Percentiles rank a stretch among this genome's conserved stretches.
Conservation (phyloP, 306 rosid genomes). For the Trichosanthes truncata region DNA sequence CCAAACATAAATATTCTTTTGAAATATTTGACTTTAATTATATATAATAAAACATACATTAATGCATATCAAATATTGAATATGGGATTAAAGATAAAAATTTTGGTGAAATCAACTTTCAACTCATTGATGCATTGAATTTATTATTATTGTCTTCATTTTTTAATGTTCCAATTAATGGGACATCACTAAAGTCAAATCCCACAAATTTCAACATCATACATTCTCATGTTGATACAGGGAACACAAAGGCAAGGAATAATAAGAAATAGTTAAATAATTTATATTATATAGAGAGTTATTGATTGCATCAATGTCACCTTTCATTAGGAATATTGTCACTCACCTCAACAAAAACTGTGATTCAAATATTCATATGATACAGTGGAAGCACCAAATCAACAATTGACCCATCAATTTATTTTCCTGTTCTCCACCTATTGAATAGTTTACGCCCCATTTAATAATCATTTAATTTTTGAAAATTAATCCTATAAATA, state of each 20-base stretch:
- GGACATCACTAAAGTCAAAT: conserved; percentile 2
- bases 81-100: background rate
- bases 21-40: background rate
- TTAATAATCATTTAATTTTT: too few relatives aligned
- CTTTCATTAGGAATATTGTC: background rate
- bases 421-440: too few relatives aligned
- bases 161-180: background rate
- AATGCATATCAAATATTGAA: background rate
- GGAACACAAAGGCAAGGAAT: background rate
- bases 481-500: too few relatives aligned
- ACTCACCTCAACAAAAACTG: background rate
- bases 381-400: background rate
- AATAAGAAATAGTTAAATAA: background rate
- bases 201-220: background rate
- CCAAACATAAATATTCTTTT: background rate
- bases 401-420: background rate
- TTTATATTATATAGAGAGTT: background rate
- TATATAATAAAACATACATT: background rate
- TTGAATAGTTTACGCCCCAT: background rate
- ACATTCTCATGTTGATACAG: background rate
- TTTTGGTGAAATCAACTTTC: background rate
- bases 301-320: background rate
- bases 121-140: background rate
- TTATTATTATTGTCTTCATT: background rate
- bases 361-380: background rate